Base-by-base conservation (phyloP, 257 asterid genomes). In the Gynochthodes officinalis region DNA sequence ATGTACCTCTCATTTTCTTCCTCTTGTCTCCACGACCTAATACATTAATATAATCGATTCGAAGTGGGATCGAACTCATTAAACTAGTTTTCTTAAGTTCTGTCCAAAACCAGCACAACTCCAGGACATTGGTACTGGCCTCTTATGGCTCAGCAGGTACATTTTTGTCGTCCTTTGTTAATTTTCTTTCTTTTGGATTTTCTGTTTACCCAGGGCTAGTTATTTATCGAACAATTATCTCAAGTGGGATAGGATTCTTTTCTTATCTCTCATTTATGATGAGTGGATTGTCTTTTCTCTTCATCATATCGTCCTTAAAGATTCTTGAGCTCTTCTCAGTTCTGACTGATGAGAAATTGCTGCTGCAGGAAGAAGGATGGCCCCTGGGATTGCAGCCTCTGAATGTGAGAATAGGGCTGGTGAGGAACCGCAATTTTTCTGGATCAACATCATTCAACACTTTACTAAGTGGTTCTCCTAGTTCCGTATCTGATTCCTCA, bases 361-460 rank as follows among this genome's bases (percentile, higher is more conserved):
- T 50, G 53, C 37, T 74, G 71, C 82, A 85, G 89, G 87, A 82
- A 82, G 89, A 80, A 73, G 89, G 85, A 21, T 85, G 89, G 89
- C 87, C 87, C 21, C 78, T 85, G 63, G 89, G 89, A 33, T 79
- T 85, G 82, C 82, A 71, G 49, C 87, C 87, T 64, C 61, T 84
- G 79, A 82, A 82, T 84, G 76, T 63, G 55, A 75, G 89, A 80
- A 78, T 64, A 73, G 87, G 85, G 72, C 63, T 84, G 19, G 77
- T 70, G 48, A 85, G 87, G 70, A 80, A 48, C 76, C 76, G 76
- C 25, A 64, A 76, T 48, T 61, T 71, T 59, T 76, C 81, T 33
- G 87, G 79, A 52, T 82, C 89, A 5, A 71, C 83, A 7, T 85
- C 87, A 32, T 82, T 85, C 82, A 85, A 80, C 82, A 85, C 89